Percentiles rank a stretch among this genome's conserved stretches.
phyloP scores from a whole-genome alignment of 1,139 yeast species.

The Lodderomyces theae region DNA sequence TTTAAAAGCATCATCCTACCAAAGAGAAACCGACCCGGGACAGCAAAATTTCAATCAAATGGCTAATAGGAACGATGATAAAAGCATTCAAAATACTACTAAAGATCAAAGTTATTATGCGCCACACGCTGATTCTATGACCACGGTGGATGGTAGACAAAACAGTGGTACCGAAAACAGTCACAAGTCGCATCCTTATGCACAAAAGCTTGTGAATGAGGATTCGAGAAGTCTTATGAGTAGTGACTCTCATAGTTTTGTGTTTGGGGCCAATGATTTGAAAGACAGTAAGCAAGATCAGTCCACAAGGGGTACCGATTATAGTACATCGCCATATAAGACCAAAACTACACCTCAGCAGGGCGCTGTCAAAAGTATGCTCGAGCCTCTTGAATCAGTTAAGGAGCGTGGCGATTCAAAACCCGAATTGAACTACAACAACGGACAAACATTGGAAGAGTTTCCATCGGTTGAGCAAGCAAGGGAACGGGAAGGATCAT shows the following conservation, averaged over 20 bases:
- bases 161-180: background rate
- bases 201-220: conserved; percentile 12
- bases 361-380: conserved; percentile 1
- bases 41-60: background rate
- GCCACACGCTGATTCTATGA: background rate
- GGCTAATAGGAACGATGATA: background rate
- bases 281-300: conserved; percentile 3
- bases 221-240: conserved; percentile 11
- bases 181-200: conserved; percentile 18
- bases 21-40: background rate
- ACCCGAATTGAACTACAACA: background rate
- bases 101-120: background rate
- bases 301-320: conserved; percentile 9
- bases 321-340: background rate
- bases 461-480: background rate
- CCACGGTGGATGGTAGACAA: background rate
- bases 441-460: background rate
- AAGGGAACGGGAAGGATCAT: background rate
- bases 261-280: conserved; percentile 18
- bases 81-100: background rate
- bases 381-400: conserved; percentile 1
- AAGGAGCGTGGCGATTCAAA: background rate
- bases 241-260: conserved; percentile 34
- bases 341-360: background rate
- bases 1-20: background rate